Evolutionary conservation across 768 basidiomycete species (phyloP), one percentile per base, ranked within the genome.

Genomic region (Mrakia gelida): DNA sequence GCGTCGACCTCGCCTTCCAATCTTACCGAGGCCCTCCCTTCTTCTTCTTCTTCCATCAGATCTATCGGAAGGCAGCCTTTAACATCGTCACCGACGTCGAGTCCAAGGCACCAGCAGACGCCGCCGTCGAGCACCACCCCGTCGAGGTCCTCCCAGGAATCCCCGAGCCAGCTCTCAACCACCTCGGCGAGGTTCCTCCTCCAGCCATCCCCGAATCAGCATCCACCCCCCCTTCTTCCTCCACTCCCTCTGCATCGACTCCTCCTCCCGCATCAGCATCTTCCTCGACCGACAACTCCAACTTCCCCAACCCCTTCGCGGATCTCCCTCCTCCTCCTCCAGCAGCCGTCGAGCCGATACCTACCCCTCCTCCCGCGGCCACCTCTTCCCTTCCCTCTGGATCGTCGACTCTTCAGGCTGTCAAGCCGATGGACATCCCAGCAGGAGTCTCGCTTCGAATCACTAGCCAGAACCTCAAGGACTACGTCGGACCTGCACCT

Each of bases 51-150:
- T 63, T n/a, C 30, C 38, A 18, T 79, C 80, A 98, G 94, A 95
- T 99, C 77, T 98, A 95, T 85, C 90, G 97, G 79, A 99, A 99
- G 84, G 93, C 95, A 21, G 95, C 96, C 0, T 86, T 96, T 80
- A 93, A 92, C 84, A 89, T 99, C 73, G 93, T 98, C 1, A 98
- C 83, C 41, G 72, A 74, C 28, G 67, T 77, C 56, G 75, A 77
- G 23, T 71, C 79, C 63, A 80, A 81, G 3, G 79, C 81, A 6
- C 75, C 81, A 13, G 79, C 74, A 81, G 41, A 78, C 65, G 80
- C 80, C 49, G 79, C 76, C 75, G 75, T 75, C 75, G 73, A 67
- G 83, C n/a, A 83, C 34, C 63, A 82, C 49, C 86, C 88, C 0
- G 87, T 89, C 26, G 88, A 90, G 77, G 86, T 88, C 4, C 67